Evolutionary conservation across 1,139 yeast genomes (phyloP).

Genomic region (Nematodospora anomalae): DNA sequence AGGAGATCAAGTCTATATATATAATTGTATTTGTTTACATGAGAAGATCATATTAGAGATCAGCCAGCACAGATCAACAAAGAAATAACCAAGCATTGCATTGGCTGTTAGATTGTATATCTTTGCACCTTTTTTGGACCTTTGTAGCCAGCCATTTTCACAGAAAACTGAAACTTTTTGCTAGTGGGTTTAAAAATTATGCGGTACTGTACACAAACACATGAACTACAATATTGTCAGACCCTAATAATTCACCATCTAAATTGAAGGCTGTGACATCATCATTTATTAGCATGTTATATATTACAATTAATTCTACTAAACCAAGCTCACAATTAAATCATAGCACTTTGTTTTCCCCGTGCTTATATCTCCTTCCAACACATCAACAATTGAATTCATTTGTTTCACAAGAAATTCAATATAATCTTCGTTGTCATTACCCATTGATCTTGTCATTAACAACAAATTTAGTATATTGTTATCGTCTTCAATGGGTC

Average conservation of each 20-base stretch:
- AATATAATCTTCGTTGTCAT: constrained; percentile 7
- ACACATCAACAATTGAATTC: constrained; percentile 1
- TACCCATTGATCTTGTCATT: neutral
- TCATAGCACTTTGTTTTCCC: constrained; percentile 7
- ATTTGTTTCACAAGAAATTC: constrained; percentile 7
- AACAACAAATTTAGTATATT: neutral
- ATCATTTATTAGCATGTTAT: neutral
- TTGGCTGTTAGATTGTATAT: neutral
- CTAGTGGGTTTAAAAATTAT: too few relatives aligned
- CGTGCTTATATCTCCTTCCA: neutral
- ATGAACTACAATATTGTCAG: too few relatives aligned
- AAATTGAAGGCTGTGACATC: neutral
- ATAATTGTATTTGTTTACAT: too few relatives aligned
- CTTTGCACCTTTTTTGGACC: neutral
- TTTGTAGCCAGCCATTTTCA: neutral
- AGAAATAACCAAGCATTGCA: too few relatives aligned
- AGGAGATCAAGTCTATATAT: too few relatives aligned
- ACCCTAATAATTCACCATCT: too few relatives aligned
- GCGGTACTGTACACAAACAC: too few relatives aligned
- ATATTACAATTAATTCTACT: neutral
- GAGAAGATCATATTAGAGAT: too few relatives aligned
- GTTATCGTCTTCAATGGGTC: neutral
- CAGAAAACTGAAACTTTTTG: neutral
- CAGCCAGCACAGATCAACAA: neutral
- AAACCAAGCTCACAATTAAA: constrained; percentile 8